Conservation (phyloP, 805 yeast species). For the Yamadazyma endophytica region DNA sequence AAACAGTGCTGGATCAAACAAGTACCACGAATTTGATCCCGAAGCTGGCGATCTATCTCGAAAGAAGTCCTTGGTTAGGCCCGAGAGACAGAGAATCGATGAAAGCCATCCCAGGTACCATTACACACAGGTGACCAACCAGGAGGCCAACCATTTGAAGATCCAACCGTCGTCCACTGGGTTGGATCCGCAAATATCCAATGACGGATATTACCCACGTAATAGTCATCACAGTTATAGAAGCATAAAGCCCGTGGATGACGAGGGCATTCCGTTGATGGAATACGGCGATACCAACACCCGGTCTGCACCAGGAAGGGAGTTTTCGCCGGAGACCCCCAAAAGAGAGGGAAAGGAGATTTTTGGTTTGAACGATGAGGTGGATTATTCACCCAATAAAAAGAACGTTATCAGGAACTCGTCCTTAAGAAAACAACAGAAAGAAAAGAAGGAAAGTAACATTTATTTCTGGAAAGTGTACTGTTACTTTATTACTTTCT, state of each 20-base stretch:
- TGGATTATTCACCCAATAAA: slow-evolving; percentile 25
- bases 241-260: slow-evolving; percentile 1
- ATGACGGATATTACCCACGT: slow-evolving; percentile 7
- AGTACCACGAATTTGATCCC: slow-evolving; percentile 38
- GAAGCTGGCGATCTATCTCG: slow-evolving; percentile 40
- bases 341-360: slow-evolving; percentile 43
- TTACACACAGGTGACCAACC: slow-evolving; percentile 69
- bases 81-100: slow-evolving; percentile 70
- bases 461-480: slow-evolving; percentile 72
- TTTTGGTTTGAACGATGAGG: slow-evolving; percentile 61
- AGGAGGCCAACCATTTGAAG: slow-evolving; percentile 56
- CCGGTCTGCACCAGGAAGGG: slow-evolving; percentile 2
- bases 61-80: slow-evolving; percentile 74
- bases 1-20: slow-evolving; percentile 16
- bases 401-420: slow-evolving; percentile 19
- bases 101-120: slow-evolving; percentile 74
- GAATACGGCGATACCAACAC: slow-evolving; percentile 18
- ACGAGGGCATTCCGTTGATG: slow-evolving; percentile 40
- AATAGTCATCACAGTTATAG: slow-evolving; percentile 11
- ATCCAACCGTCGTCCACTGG: slow-evolving; percentile 52
- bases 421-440: slow-evolving; percentile 10
- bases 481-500: slow-evolving; percentile 77
- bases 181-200: slow-evolving; percentile 45
- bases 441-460: slow-evolving; percentile 18
- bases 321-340: slow-evolving; percentile 1